A percentile compares a stretch with the other conserved stretches of the same genome.
phyloP scores from a whole-genome alignment of 2,329 filamentous ascomycete genomes.

The Didymellaceae sp. region DNA sequence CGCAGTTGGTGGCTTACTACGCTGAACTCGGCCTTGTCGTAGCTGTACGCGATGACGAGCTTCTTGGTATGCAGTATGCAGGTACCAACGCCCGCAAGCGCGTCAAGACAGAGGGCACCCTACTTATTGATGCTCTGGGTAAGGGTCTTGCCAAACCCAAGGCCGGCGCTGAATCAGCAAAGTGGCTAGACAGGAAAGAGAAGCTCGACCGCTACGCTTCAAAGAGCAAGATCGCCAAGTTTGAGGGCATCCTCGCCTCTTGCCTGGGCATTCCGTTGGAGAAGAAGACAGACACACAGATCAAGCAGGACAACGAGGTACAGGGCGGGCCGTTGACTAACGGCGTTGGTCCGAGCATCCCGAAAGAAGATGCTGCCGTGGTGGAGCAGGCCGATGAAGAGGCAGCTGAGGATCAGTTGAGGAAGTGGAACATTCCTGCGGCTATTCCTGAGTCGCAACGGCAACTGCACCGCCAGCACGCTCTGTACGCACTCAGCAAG shows the following conservation, averaged over 20 bases:
- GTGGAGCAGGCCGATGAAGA: slow-evolving; percentile 27
- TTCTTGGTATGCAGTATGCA: slow-evolving; percentile 69
- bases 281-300: slow-evolving; percentile 20
- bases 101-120: slow-evolving; percentile 54
- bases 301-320: slow-evolving; percentile 28
- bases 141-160: slow-evolving; percentile 58
- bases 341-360: slow-evolving; percentile 27
- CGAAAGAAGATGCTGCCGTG: slow-evolving; percentile 23
- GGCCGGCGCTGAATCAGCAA: slow-evolving; percentile 22
- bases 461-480: slow-evolving; percentile 68
- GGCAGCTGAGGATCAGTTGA: slow-evolving; percentile 33
- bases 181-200: slow-evolving; percentile 38
- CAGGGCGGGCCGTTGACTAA: slow-evolving; percentile 31
- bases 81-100: slow-evolving; percentile 44
- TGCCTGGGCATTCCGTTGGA: slow-evolving; percentile 47
- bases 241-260: slow-evolving; percentile 50
- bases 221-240: slow-evolving; percentile 48
- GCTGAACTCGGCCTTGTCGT: slow-evolving; percentile 70
- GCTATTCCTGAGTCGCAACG: slow-evolving; percentile 53
- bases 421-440: slow-evolving; percentile 57
- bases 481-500: slow-evolving; percentile 60
- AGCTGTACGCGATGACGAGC: slow-evolving; percentile 66
- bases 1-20: slow-evolving; percentile 58
- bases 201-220: slow-evolving; percentile 48
- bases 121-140: slow-evolving; percentile 76